Conservation (phyloP, 768 basidiomycete genomes). For the Lactarius evosmus region DNA sequence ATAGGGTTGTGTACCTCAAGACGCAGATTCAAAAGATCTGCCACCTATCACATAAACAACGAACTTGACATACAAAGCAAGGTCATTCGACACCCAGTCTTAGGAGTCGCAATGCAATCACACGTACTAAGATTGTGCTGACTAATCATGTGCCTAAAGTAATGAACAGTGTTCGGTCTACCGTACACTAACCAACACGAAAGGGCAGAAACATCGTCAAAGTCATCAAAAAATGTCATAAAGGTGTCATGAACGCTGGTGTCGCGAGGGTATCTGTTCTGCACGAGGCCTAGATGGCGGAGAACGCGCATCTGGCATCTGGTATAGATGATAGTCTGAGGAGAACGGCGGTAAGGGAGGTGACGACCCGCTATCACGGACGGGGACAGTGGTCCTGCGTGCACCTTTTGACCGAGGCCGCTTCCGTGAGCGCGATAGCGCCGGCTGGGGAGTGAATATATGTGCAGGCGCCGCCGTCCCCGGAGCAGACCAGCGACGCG, state of each 20-base stretch:
- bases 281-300: slow-evolving; percentile 14
- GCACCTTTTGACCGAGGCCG: slow-evolving; percentile 7
- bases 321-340: slow-evolving; percentile 6
- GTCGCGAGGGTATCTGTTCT: slow-evolving; percentile 21
- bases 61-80: too few relatives aligned
- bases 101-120: too few relatives aligned
- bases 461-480: not conserved
- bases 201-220: slow-evolving; percentile 10
- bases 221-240: slow-evolving; percentile 17
- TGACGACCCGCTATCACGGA: not conserved
- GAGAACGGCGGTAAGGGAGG: not conserved
- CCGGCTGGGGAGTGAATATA: slow-evolving; percentile 2
- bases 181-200: not conserved
- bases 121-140: not conserved
- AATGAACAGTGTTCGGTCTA: not conserved
- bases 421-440: not conserved
- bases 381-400: not conserved
- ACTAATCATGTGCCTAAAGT: slow-evolving; percentile 10
- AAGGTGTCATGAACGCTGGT: slow-evolving; percentile 12
- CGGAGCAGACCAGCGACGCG: not conserved
- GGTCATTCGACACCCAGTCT: too few relatives aligned
- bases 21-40: too few relatives aligned
- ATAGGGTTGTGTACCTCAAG: too few relatives aligned
- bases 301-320: slow-evolving; percentile 19
- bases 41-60: too few relatives aligned